Evolutionary conservation across 805 yeast species (phyloP), one percentile per base, ranked within the genome.

Genomic region (Clavispora carvajalis): DNA sequence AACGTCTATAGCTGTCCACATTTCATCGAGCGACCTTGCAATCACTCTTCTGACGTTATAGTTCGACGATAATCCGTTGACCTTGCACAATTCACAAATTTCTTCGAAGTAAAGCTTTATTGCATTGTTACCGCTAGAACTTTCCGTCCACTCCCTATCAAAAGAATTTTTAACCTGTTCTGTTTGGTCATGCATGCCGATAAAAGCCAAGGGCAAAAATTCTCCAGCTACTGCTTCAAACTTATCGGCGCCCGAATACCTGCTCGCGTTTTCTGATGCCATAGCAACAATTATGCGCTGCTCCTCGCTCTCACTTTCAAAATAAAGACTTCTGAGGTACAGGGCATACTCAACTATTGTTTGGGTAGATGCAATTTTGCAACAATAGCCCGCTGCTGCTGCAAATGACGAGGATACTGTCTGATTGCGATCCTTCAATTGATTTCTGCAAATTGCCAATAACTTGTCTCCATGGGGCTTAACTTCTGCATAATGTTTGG

Each of bases 401-500:
- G 96, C 90, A 65, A 77, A 93, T 0, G 95, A 77, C 1, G 80
- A 69, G 0, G 86, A 71, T 5, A 91, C 79, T 0, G 95, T 75
- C 21, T 75, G 80, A 55, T 87, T 90, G 39, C 81, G 67, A 54
- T 86, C 95, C 26, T 69, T 71, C 39, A 87, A 58, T 53, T 85
- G 91, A 17, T 67, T 59, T 2, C 65, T 53, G 36, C 88, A 76
- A 2, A 78, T 67, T 34, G 73, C 73, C 41, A 91, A 61, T 7
- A 91, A 60, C n/a, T 66, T 61, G 41, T 82, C 87, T 10, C 86
- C 83, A 52, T 76, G 76, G 0, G 78, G 67, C 41, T 67, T 62
- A 2, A 63, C 51, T 13, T 74, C 47, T 26, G 64, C 63, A 15
- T 63, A 58, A 50, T 83, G 80, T 45, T 82, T 74, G 9, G 78